phyloP scores from a whole-genome alignment of 305 asterid species.

The Plantago coronopus region DNA sequence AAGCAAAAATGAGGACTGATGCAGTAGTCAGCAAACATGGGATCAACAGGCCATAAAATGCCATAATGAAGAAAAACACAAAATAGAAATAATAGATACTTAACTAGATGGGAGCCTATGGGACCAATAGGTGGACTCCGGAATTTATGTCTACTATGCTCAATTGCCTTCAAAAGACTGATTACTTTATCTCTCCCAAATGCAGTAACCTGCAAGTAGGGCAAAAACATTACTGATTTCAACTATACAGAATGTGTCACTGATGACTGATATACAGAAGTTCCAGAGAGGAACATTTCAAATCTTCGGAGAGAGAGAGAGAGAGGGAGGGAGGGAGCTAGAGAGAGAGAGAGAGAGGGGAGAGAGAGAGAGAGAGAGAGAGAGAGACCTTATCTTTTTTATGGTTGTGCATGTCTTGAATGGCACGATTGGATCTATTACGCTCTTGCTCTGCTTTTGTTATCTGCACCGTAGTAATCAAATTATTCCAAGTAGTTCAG shows the following conservation, averaged over 20 bases:
- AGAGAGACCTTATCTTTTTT: conserved; percentile 66
- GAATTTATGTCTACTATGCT: conserved; percentile 63
- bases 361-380: too few relatives aligned
- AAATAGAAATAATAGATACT: conserved; percentile 13
- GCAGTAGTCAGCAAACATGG: too few relatives aligned
- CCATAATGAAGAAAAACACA: conserved; percentile 8
- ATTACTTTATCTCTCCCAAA: conserved; percentile 78
- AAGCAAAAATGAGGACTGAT: background rate
- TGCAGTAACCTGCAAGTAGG: conserved; percentile 67
- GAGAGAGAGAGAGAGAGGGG: too few relatives aligned
- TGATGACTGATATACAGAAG: background rate
- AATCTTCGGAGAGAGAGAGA: too few relatives aligned
- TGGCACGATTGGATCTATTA: conserved; percentile 30
- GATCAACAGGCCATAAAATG: too few relatives aligned
- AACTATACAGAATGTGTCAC: background rate
- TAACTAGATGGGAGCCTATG: conserved; percentile 88
- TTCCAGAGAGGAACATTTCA: too few relatives aligned
- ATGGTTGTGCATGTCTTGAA: conserved; percentile 61
- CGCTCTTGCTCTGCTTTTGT: conserved; percentile 45
- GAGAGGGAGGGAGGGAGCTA: too few relatives aligned
- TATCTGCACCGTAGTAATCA: conserved; percentile 38
- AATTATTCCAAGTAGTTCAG: conserved; percentile 1
- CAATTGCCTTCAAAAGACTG: conserved; percentile 67
- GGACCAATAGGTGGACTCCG: conserved; percentile 90
- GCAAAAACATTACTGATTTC: background rate